These are phyloP conservation scores for Trypanosoma theileri DNA, from an alignment of 208 protist genomes.

Conservation along the genomic window DNA sequence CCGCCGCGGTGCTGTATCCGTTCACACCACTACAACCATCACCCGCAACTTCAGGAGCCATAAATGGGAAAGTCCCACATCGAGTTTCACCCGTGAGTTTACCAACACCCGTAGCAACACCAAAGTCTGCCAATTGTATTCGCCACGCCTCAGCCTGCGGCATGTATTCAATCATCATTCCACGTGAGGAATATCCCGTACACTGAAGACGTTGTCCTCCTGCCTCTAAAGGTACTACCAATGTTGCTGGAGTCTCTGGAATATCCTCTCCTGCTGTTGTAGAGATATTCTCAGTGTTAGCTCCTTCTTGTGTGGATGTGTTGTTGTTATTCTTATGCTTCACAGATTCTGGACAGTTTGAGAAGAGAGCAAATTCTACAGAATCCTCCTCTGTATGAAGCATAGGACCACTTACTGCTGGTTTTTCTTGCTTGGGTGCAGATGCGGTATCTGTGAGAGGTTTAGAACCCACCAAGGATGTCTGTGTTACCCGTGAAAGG, in stretches of 20 bases:
- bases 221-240: slow-evolving; percentile 19
- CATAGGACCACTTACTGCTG: neutral
- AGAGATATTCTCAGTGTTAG: neutral
- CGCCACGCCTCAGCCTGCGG: slow-evolving; percentile 37
- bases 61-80: slow-evolving; percentile 31
- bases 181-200: neutral
- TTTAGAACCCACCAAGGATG: neutral
- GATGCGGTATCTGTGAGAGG: neutral
- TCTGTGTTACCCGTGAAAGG: neutral
- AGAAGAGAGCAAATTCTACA: slow-evolving; percentile 23
- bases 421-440: neutral
- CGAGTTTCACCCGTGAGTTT: slow-evolving; percentile 9
- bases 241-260: neutral
- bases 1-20: slow-evolving; percentile 22
- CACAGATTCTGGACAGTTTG: slow-evolving; percentile 6
- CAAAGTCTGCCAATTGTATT: slow-evolving; percentile 42
- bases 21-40: neutral
- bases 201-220: slow-evolving; percentile 2
- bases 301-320: no score
- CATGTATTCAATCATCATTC: slow-evolving; percentile 12
- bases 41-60: slow-evolving; percentile 32
- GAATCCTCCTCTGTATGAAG: slow-evolving; percentile 5
- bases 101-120: slow-evolving; percentile 25
- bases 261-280: neutral
- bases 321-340: no score